phyloP scores from a whole-genome alignment of 2,329 filamentous ascomycete genomes.

The Penicillium concentricum region DNA sequence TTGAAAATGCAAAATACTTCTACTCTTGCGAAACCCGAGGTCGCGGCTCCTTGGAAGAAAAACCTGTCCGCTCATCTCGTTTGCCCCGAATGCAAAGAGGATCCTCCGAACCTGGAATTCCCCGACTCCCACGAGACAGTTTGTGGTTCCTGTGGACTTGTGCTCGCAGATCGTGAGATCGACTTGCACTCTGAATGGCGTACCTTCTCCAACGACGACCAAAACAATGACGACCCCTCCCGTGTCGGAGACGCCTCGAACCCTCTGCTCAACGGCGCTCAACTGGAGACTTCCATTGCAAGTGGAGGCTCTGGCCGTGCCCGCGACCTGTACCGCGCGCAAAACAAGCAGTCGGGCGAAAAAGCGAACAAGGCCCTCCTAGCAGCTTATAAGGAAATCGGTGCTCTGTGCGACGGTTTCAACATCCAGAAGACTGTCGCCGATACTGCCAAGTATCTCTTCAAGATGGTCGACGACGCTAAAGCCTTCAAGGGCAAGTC shows the following conservation, averaged over 20 bases:
- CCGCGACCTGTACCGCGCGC: slow-evolving; percentile 75
- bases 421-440: slow-evolving; percentile 77
- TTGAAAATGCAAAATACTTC: slow-evolving; percentile 34
- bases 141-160: slow-evolving; percentile 85
- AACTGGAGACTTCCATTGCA: slow-evolving; percentile 84
- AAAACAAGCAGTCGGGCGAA: slow-evolving; percentile 77
- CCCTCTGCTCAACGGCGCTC: slow-evolving; percentile 82
- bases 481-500: slow-evolving; percentile 95
- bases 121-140: slow-evolving; percentile 93
- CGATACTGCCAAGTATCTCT: slow-evolving; percentile 90
- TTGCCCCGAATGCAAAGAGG: slow-evolving; percentile 87
- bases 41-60: slow-evolving; percentile 63
- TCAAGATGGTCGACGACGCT: slow-evolving; percentile 89
- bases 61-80: slow-evolving; percentile 83
- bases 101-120: slow-evolving; percentile 88
- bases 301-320: slow-evolving; percentile 72
- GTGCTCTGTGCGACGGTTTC: slow-evolving; percentile 79
- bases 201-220: slow-evolving; percentile 97
- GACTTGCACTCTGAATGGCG: slow-evolving; percentile 98
- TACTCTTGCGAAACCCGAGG: slow-evolving; percentile 37
- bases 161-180: slow-evolving; percentile 86
- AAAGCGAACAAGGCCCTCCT: slow-evolving; percentile 80
- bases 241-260: slow-evolving; percentile 96
- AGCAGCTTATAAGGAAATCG: slow-evolving; percentile 84
- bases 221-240: slow-evolving; percentile 92